Evolutionary conservation across 2,329 filamentous ascomycete species (phyloP), one percentile per base, ranked within the genome.

Genomic region (Trichoderma sp.): DNA sequence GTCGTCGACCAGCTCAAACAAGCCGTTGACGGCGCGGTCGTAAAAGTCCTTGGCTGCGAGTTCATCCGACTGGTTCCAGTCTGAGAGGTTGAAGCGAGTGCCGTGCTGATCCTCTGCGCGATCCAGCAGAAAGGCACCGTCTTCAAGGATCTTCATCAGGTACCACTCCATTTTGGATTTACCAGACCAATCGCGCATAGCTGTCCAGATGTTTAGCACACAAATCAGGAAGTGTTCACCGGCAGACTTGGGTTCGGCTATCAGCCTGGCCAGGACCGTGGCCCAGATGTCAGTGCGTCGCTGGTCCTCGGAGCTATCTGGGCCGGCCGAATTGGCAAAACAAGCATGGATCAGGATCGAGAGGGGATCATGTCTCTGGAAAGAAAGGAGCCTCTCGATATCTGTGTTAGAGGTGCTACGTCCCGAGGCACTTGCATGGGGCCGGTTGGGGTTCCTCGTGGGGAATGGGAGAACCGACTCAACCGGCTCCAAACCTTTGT

Each of bases 131-230:
- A 98, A 98, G 51, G 94, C 92, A 75, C 96, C 96, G 77, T 97
- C 93, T 82, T 97, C 93, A 36, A 99, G 88, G 73, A 97, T 93
- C 79, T 96, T 93, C 93, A 97, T 96, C 14, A 99, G 88, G 80
- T 95, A 98, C 82, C 94, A 92, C 82, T 98, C 95, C 86, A 99
- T 90, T 74, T 94, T 96, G 75, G 91, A 89, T 77, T 92, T 94
- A 71, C 94, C 94, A 53, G 93, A 92, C 95, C 95, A 98, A 81
- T 95, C 91, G 74, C 93, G 90, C 87, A 95, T 93, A 71, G 90
- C 87, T 66, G 93, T 91, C 93, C 94, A 98, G 71, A 93, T 91
- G 80, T 96, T 95, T 65, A 99, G 87, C 39, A 98, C 90, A 62
- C 93, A 91, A 74, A 93, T 91, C 72, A 98, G 87, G 71, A 98